Evolutionary conservation across 2,329 filamentous ascomycete species (phyloP).

Genomic region (Pyricularia grisea): DNA sequence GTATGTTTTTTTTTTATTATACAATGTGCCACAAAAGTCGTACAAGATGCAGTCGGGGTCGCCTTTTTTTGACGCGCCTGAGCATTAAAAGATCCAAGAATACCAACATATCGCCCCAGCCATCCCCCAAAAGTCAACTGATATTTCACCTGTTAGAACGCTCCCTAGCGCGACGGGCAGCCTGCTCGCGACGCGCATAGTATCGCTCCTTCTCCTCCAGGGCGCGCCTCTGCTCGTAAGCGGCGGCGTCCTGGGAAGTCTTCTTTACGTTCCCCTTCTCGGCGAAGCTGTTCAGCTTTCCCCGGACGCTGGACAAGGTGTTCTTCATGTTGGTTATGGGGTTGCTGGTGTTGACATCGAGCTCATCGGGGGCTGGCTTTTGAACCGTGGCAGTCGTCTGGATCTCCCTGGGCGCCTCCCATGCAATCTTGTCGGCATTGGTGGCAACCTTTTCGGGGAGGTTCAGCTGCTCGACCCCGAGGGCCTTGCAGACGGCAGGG

Average conservation of each 20-base stretch:
- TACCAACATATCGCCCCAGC: not conserved
- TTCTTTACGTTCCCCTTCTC: constrained; percentile 1
- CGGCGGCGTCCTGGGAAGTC: not conserved
- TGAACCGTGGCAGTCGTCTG: constrained; percentile 11
- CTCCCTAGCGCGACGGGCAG: not conserved
- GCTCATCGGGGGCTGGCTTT: not conserved
- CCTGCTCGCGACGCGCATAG: not conserved
- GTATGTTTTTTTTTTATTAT: not conserved
- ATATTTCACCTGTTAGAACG: not conserved
- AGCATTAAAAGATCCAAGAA: not conserved
- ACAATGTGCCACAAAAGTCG: not conserved
- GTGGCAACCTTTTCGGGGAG: not conserved
- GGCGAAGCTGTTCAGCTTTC: constrained; percentile 3
- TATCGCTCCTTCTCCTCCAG: constrained; percentile 3
- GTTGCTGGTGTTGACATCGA: not conserved
- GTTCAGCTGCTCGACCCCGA: constrained; percentile 26
- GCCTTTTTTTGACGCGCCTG: not conserved
- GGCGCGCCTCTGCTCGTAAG: constrained; percentile 1
- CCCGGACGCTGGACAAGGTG: not conserved
- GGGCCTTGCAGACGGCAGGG: constrained; percentile 23
- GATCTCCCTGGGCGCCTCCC: constrained; percentile 22
- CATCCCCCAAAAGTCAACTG: not conserved
- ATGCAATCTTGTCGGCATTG: constrained; percentile 8
- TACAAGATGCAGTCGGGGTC: not conserved
- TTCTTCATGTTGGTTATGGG: constrained; percentile 4